A percentile compares a stretch with the other conserved stretches of the same genome.
phyloP scores from a whole-genome alignment of 495 filamentous ascomycete genomes.

The Tuber magnatum region DNA sequence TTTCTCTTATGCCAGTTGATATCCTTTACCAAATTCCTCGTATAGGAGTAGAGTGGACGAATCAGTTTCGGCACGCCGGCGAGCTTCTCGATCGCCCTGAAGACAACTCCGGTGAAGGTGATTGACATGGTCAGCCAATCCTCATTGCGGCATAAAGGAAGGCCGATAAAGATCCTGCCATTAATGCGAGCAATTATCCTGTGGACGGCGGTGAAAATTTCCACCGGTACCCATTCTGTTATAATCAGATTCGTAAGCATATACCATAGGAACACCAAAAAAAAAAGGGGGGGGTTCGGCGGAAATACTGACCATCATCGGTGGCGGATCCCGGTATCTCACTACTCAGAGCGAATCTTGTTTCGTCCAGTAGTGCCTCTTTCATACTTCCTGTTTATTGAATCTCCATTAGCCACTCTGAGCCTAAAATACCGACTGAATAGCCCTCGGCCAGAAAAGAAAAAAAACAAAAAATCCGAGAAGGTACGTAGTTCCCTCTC shows the following conservation, averaged over 20 bases:
- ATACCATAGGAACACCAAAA: neutral
- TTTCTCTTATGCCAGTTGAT: conserved; percentile 8
- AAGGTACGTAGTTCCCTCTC: neutral
- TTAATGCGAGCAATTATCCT: conserved; percentile 54
- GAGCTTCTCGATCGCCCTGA: conserved; percentile 42
- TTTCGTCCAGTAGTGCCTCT: conserved; percentile 15
- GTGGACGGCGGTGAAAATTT: conserved; percentile 43
- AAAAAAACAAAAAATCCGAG: too few species aligned
- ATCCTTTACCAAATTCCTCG: neutral
- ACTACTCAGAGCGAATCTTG: conserved; percentile 10
- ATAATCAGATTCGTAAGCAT: neutral
- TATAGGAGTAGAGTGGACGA: conserved; percentile 39
- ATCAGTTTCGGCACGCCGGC: conserved; percentile 43
- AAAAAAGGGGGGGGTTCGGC: too few species aligned
- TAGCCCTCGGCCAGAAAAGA: neutral
- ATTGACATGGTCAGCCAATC: conserved; percentile 55
- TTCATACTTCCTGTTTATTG: conserved; percentile 14
- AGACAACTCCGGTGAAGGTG: conserved; percentile 52
- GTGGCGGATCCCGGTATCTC: conserved; percentile 12
- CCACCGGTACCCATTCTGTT: conserved; percentile 45
- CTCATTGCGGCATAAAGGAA: conserved; percentile 48
- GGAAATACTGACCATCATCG: neutral
- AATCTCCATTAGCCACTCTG: neutral
- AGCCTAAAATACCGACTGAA: neutral
- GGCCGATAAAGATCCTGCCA: conserved; percentile 53